phyloP scores from a whole-genome alignment of 768 basidiomycete species.

The Lepiota subincarnata region DNA sequence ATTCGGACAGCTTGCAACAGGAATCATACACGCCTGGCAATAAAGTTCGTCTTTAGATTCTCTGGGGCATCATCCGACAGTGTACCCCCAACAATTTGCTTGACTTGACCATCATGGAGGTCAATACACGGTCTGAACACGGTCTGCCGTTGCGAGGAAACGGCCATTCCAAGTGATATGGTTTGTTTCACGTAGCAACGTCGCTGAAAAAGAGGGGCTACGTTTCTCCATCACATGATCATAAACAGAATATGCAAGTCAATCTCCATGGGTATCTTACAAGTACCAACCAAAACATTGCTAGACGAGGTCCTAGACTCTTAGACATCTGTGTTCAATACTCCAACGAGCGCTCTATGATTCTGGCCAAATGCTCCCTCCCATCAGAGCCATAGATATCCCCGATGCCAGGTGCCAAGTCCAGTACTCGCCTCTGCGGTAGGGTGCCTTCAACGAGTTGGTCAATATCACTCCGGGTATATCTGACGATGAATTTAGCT shows the following conservation, averaged over 20 bases:
- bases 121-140: slow-evolving; percentile 94
- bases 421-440: slow-evolving; percentile 88
- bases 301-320: too few relatives aligned
- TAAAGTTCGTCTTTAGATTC: slow-evolving; percentile 81
- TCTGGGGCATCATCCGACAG: slow-evolving; percentile 65
- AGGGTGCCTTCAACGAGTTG: slow-evolving; percentile 87
- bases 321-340: slow-evolving; percentile 40
- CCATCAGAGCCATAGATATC: slow-evolving; percentile 82
- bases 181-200: neutral
- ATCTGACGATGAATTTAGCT: slow-evolving; percentile 32
- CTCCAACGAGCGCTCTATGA: slow-evolving; percentile 76
- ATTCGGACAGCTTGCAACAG: neutral
- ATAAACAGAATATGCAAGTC: neutral
- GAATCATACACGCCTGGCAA: slow-evolving; percentile 62
- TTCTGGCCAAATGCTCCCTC: slow-evolving; percentile 71
- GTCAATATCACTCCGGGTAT: slow-evolving; percentile 59
- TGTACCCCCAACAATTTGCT: slow-evolving; percentile 97
- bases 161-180: neutral
- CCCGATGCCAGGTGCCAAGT: slow-evolving; percentile 88
- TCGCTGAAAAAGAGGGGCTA: neutral
- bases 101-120: slow-evolving; percentile 91
- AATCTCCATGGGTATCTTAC: neutral
- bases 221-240: slow-evolving; percentile 6
- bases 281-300: neutral
- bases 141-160: slow-evolving; percentile 21